Evolutionary conservation across 345 rosid genomes (phyloP).

Genomic region (Eucalyptus curtisii): DNA sequence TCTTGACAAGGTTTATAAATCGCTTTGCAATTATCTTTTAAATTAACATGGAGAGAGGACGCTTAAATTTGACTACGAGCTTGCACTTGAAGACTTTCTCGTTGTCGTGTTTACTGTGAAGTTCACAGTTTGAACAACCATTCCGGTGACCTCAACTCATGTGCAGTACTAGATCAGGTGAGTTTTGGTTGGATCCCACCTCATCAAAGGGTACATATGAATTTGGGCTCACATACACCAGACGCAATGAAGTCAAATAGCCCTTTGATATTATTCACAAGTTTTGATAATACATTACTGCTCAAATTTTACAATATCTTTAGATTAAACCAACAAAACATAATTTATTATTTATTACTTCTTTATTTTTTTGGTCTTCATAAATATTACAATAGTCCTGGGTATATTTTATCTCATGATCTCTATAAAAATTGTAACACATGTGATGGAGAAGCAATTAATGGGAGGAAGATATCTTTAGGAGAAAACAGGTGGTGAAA

Average conservation of each 20-base stretch:
- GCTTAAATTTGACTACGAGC: background rate
- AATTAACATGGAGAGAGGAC: background rate
- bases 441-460: background rate
- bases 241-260: background rate
- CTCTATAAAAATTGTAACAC: background rate
- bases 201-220: background rate
- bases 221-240: background rate
- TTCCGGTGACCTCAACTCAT: background rate
- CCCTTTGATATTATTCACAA: background rate
- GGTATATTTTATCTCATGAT: background rate
- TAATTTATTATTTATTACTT: too few relatives aligned
- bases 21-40: fast-evolving
- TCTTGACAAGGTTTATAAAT: background rate
- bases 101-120: background rate
- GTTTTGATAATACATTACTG: background rate
- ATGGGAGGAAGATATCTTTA: background rate
- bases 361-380: too few relatives aligned
- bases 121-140: background rate
- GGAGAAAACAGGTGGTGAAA: background rate
- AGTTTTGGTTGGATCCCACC: background rate
- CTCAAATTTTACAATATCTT: background rate
- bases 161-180: background rate
- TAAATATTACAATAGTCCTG: too few relatives aligned
- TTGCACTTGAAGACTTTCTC: background rate
- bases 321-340: background rate